Conservation (phyloP, 2,329 filamentous ascomycete species). For the Penicillium sp. region DNA sequence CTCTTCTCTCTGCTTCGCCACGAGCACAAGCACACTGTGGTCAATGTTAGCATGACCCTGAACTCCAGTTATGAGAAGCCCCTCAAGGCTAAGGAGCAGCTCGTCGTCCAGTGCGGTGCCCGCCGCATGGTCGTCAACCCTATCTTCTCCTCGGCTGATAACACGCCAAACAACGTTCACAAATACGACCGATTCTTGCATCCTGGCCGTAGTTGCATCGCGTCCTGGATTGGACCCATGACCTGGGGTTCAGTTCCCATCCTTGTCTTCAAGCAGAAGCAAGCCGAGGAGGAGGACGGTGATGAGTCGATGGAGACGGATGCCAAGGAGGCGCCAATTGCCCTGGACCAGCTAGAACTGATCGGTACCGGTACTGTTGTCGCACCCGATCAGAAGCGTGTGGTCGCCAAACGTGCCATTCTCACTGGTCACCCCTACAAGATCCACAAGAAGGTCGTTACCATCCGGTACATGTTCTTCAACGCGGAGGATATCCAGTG, state of each 20-base stretch:
- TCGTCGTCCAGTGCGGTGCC: conserved; percentile 87
- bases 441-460: conserved; percentile 97
- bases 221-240: conserved; percentile 83
- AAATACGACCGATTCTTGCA: conserved; percentile 93
- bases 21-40: conserved; percentile 86
- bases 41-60: conserved; percentile 87
- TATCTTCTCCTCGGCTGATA: conserved; percentile 82
- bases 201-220: conserved; percentile 83
- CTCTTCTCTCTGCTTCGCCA: conserved; percentile 87
- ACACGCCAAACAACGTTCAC: conserved; percentile 93
- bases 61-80: conserved; percentile 70
- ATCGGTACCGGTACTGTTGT: conserved; percentile 85
- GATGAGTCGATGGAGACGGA: conserved; percentile 45
- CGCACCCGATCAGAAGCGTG: conserved; percentile 68
- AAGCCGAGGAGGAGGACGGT: conserved; percentile 25
- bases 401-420: conserved; percentile 91
- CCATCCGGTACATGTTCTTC: conserved; percentile 99
- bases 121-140: conserved; percentile 85
- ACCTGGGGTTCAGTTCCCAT: conserved; percentile 91
- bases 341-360: conserved; percentile 59
- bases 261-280: conserved; percentile 71
- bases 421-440: conserved; percentile 96
- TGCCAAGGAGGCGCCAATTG: conserved; percentile 39
- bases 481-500: conserved; percentile 90
- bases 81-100: conserved; percentile 85